Conservation (phyloP, 2,329 filamentous ascomycete genomes). For the Diplodia sapinea region DNA sequence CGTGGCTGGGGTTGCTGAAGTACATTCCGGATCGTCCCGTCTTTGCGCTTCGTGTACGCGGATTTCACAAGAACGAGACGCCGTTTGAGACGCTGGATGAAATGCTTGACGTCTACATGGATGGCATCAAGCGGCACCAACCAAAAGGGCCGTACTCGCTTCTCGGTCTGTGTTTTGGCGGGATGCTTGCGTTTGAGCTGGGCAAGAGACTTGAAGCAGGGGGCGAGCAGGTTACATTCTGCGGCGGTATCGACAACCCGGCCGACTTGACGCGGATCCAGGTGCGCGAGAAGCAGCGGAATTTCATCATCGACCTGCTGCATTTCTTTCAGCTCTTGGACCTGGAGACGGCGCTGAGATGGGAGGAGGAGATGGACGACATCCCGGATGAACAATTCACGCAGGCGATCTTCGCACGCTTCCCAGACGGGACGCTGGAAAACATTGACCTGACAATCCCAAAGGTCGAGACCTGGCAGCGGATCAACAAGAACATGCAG, state of each 20-base stretch:
- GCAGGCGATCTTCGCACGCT: conserved; percentile 29
- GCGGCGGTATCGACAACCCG: conserved; percentile 30
- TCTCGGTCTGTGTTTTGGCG: conserved; percentile 30
- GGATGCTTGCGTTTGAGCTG: conserved; percentile 28
- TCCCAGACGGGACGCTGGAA: conserved; percentile 29
- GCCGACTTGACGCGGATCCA: conserved; percentile 26
- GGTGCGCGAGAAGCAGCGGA: conserved; percentile 21
- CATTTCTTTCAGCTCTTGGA: conserved; percentile 31
- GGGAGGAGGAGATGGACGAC: conserved; percentile 31
- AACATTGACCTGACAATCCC: conserved; percentile 28
- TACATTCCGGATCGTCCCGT: conserved; percentile 25
- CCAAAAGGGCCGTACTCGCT: conserved; percentile 26
- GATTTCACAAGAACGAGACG: conserved; percentile 29
- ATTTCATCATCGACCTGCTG: conserved; percentile 31
- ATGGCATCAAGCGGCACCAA: conserved; percentile 27
- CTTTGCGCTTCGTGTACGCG: conserved; percentile 25
- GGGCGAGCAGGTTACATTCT: conserved; percentile 22
- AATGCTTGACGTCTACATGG: conserved; percentile 29
- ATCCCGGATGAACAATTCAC: conserved; percentile 29
- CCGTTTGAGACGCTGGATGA: conserved; percentile 27
- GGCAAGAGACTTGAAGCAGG: conserved; percentile 29
- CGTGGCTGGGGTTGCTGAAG: conserved; percentile 22
- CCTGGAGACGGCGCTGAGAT: conserved; percentile 17
- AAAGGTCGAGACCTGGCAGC: conserved; percentile 31
- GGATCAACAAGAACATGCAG: conserved; percentile 31